Conservation (phyloP, 148 eudicot species). For the Euryodendron excelsum region DNA sequence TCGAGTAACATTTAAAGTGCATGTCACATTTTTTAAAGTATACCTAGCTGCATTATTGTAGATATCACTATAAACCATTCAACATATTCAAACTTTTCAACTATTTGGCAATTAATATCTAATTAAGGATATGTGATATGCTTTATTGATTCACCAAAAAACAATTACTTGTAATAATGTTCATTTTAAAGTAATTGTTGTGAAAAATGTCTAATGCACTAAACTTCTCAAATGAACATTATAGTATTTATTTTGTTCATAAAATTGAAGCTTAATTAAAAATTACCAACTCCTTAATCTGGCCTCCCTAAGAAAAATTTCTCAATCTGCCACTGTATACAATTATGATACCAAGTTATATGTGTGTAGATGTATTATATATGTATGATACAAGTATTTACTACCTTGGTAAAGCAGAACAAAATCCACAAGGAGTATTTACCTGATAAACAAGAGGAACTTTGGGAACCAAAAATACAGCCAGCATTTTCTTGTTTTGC, state of each 20-base stretch:
- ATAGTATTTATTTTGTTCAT: not conserved
- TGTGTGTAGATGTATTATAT: not conserved
- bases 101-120: not conserved
- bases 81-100: not conserved
- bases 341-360: not conserved
- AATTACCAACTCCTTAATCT: not conserved
- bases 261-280: not conserved
- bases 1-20: not conserved
- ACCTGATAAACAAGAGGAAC: constrained; percentile 99
- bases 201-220: not conserved
- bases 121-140: not conserved
- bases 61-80: not conserved
- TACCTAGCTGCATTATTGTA: not conserved
- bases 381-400: not conserved
- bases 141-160: not conserved
- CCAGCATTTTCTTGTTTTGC: constrained; percentile 70
- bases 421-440: not conserved
- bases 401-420: not conserved
- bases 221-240: not conserved
- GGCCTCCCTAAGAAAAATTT: not conserved
- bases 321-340: not conserved
- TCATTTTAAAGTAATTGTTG: not conserved
- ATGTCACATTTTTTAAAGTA: not conserved
- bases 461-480: constrained; percentile 95
- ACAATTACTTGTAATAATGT: too few species aligned